A percentile compares a stretch with the other conserved stretches of the same genome.
Evolutionary conservation across 2,329 filamentous ascomycete genomes (phyloP).

Genomic region (Calonectria pteridis): DNA sequence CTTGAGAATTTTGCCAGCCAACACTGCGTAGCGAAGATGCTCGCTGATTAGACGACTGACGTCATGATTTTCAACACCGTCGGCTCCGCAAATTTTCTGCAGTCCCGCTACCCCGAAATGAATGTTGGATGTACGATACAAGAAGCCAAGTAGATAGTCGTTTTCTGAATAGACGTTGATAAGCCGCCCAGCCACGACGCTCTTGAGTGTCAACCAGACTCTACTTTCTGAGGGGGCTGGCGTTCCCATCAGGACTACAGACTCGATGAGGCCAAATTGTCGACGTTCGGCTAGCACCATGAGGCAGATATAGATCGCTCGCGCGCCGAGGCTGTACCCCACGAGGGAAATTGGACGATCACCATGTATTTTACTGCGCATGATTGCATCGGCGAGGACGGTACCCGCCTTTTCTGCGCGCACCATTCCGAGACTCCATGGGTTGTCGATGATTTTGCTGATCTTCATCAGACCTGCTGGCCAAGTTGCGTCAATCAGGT

Average conservation of each 20-base stretch:
- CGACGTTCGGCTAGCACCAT: constrained; percentile 82
- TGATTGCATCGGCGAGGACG: constrained; percentile 84
- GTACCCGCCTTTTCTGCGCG: constrained; percentile 79
- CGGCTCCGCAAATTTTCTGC: constrained; percentile 77
- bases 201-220: constrained; percentile 83
- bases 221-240: constrained; percentile 79
- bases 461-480: constrained; percentile 74
- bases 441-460: constrained; percentile 83
- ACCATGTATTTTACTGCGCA: constrained; percentile 81
- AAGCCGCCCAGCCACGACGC: constrained; percentile 84
- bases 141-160: constrained; percentile 88
- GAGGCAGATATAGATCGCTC: constrained; percentile 87
- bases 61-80: constrained; percentile 76
- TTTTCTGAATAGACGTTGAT: constrained; percentile 91
- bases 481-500: constrained; percentile 71
- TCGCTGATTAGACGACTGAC: constrained; percentile 75
- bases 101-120: constrained; percentile 88
- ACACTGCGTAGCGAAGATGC: constrained; percentile 77
- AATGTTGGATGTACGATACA: constrained; percentile 86
- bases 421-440: constrained; percentile 81
- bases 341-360: constrained; percentile 84
- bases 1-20: constrained; percentile 75
- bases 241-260: constrained; percentile 85
- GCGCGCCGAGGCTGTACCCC: constrained; percentile 85
- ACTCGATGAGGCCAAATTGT: constrained; percentile 89